Percentiles rank a stretch among this genome's conserved stretches.
Conservation (phyloP, 2,329 filamentous ascomycete species). For the Curvularia sp. region DNA sequence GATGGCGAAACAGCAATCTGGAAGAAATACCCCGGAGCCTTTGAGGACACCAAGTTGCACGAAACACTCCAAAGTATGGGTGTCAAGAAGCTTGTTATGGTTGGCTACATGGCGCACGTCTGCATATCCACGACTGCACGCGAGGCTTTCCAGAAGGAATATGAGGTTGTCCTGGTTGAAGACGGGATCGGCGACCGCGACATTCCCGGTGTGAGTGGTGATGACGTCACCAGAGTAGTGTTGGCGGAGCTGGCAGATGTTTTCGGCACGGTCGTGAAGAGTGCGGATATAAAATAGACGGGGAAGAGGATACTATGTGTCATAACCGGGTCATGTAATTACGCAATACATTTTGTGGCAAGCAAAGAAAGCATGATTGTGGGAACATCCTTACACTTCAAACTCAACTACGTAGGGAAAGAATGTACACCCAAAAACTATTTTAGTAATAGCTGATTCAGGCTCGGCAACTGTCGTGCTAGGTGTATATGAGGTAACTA, state of each 20-base stretch:
- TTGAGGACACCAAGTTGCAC: constrained; percentile 67
- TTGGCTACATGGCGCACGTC: constrained; percentile 71
- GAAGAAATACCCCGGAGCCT: constrained; percentile 67
- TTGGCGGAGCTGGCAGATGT: constrained; percentile 68
- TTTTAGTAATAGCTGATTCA: background rate
- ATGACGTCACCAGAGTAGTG: constrained; percentile 58
- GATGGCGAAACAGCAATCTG: constrained; percentile 62
- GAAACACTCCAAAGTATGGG: constrained; percentile 60
- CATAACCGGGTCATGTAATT: background rate
- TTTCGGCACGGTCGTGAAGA: constrained; percentile 67
- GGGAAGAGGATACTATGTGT: background rate
- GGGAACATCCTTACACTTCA: background rate
- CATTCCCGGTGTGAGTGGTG: constrained; percentile 67
- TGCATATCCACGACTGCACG: constrained; percentile 69
- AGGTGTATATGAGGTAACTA: background rate
- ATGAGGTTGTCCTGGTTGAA: constrained; percentile 67
- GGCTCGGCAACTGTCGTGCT: background rate
- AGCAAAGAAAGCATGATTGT: background rate
- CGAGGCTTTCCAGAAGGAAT: constrained; percentile 66
- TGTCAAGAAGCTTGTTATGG: constrained; percentile 67
- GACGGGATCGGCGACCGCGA: constrained; percentile 72
- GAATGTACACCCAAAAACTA: background rate
- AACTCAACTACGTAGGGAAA: background rate
- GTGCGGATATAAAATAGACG: constrained; percentile 55
- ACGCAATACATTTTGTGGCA: background rate